phyloP scores from a whole-genome alignment of 441 rosid genomes.

The Sinapis alba region DNA sequence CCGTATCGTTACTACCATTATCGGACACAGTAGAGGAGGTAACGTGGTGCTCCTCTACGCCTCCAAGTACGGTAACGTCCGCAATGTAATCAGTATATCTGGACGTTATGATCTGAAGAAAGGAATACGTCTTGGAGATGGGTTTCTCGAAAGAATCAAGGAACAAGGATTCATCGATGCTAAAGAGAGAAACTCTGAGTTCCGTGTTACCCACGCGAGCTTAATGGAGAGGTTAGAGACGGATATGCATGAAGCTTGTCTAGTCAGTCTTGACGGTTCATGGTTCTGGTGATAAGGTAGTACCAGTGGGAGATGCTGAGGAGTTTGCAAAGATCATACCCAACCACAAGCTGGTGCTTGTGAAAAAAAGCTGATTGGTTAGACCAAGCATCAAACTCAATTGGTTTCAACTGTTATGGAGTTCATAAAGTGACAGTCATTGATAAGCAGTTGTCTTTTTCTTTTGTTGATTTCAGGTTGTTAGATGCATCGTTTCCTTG shows the following conservation, averaged over 20 bases:
- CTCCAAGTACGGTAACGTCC: conserved; percentile 41
- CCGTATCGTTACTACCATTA: conserved; percentile 49
- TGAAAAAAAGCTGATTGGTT: conserved; percentile 52
- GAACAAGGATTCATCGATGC: conserved; percentile 46
- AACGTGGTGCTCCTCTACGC: conserved; percentile 58
- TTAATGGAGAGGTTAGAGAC: conserved; percentile 49
- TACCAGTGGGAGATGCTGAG: conserved; percentile 46
- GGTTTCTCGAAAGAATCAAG: conserved; percentile 40
- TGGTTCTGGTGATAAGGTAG: conserved; percentile 2
- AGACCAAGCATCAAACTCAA: conserved; percentile 46
- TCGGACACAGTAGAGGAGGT: conserved; percentile 85
- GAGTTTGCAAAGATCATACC: conserved; percentile 48
- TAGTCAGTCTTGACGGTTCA: not conserved
- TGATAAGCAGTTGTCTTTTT: not conserved
- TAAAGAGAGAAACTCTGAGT: conserved; percentile 34
- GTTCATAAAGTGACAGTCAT: conserved; percentile 38
- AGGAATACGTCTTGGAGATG: conserved; percentile 49
- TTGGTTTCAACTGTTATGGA: conserved; percentile 47
- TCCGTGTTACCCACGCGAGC: conserved; percentile 47
- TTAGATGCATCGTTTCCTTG: not conserved
- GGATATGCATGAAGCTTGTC: conserved; percentile 39
- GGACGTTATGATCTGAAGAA: conserved; percentile 48
- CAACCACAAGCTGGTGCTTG: conserved; percentile 51
- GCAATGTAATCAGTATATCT: not conserved
- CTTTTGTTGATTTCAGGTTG: not conserved